Evolutionary conservation across 495 filamentous ascomycete genomes (phyloP).

Genomic region (Penicilliopsis zonata): DNA sequence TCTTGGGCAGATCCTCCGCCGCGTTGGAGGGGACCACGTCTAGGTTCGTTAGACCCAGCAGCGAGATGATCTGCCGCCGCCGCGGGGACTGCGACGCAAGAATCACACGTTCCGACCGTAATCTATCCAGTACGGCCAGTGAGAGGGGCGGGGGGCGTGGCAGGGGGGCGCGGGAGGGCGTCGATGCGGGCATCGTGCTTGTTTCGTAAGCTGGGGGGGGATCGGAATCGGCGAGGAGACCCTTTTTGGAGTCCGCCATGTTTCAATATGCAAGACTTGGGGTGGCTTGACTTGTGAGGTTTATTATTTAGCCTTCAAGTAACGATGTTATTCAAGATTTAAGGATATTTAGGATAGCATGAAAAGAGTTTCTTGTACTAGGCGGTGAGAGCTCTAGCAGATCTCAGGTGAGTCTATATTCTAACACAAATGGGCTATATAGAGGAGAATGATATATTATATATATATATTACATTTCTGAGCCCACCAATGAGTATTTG

Average conservation of each 20-base stretch:
- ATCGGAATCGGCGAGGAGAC: conserved; percentile 19
- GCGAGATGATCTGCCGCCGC: conserved; percentile 60
- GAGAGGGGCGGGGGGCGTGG: conserved; percentile 52
- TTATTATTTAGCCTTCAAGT: too few species aligned
- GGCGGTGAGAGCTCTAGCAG: too few species aligned
- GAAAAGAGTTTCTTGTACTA: too few species aligned
- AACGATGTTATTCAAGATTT: too few species aligned
- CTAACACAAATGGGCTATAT: too few species aligned
- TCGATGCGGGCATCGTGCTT: conserved; percentile 3
- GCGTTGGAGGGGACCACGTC: conserved; percentile 74
- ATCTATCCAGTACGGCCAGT: conserved; percentile 61
- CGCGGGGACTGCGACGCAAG: conserved; percentile 83
- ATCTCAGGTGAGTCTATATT: too few species aligned
- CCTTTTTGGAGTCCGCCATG: conserved; percentile 24
- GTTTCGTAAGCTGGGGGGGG: conserved; percentile 26
- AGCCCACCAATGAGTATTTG: too few species aligned
- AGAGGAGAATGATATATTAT: too few species aligned
- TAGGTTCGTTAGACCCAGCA: conserved; percentile 63
- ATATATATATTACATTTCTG: too few species aligned
- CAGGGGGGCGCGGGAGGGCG: conserved; percentile 13
- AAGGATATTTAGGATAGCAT: too few species aligned
- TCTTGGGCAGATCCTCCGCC: conserved; percentile 73
- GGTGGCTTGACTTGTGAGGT: too few species aligned
- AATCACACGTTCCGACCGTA: conserved; percentile 65
- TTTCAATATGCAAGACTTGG: conserved; percentile 1